Evolutionary conservation across 2,329 filamentous ascomycete genomes (phyloP).

Genomic region (Penicillium sp.): DNA sequence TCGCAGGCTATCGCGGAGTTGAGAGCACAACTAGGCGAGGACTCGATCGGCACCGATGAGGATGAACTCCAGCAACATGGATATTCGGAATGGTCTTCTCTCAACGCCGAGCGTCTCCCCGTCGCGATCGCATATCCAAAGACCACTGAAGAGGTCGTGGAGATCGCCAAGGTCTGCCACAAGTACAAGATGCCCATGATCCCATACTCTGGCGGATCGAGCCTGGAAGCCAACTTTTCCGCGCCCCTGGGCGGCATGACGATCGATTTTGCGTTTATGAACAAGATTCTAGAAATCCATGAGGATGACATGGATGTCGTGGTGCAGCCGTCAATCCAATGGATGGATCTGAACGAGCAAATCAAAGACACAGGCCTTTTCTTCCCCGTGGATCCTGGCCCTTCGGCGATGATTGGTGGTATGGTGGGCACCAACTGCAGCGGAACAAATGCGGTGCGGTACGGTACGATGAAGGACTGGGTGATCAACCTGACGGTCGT

Average conservation of each 20-base stretch:
- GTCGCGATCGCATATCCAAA: conserved; percentile 64
- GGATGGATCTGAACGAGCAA: conserved; percentile 81
- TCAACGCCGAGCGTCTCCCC: conserved; percentile 62
- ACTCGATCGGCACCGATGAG: conserved; percentile 61
- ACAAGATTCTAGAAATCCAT: conserved; percentile 73
- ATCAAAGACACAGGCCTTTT: conserved; percentile 74
- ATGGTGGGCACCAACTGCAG: conserved; percentile 65
- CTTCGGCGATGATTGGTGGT: conserved; percentile 57
- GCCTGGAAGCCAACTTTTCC: conserved; percentile 85
- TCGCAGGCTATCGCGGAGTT: conserved; percentile 57
- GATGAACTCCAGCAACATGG: conserved; percentile 64
- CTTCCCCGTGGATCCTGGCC: conserved; percentile 85
- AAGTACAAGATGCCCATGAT: conserved; percentile 80
- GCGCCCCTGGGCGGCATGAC: conserved; percentile 83
- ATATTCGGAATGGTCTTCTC: conserved; percentile 68
- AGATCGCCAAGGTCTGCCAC: conserved; percentile 68
- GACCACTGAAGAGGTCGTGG: conserved; percentile 62
- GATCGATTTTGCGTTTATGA: conserved; percentile 87
- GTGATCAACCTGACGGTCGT: conserved; percentile 70
- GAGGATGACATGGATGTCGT: conserved; percentile 89
- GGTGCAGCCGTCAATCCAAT: conserved; percentile 86
- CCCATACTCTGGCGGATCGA: conserved; percentile 81
- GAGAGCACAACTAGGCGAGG: conserved; percentile 52
- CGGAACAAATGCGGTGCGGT: conserved; percentile 54
- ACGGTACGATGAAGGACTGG: conserved; percentile 74